Conservation (phyloP, 257 asterid genomes). For the Ligustrum vulgare region DNA sequence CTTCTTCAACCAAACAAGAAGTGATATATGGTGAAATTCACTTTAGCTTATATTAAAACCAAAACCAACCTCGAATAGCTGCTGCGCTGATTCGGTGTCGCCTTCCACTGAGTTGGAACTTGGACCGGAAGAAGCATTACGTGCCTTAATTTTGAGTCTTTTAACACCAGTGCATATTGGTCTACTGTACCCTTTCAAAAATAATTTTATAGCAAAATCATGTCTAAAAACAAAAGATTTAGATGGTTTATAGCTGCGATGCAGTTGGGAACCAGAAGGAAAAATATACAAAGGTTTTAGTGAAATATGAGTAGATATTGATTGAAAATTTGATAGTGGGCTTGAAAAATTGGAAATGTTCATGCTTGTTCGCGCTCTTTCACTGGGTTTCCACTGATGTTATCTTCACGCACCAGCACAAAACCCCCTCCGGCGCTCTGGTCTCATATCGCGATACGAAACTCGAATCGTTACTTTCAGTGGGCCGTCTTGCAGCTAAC, state of each 20-base stretch:
- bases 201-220: slow-evolving; percentile 18
- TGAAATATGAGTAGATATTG: not conserved
- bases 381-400: not conserved
- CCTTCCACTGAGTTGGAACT: slow-evolving; percentile 40
- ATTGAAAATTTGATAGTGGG: slow-evolving; percentile 16
- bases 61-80: slow-evolving; percentile 54
- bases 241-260: slow-evolving; percentile 24
- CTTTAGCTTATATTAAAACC: slow-evolving; percentile 9
- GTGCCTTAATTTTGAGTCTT: slow-evolving; percentile 31
- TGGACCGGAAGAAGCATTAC: slow-evolving; percentile 40
- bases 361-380: slow-evolving; percentile 20
- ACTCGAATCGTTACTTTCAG: not conserved
- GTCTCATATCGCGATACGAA: not conserved
- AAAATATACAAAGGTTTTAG: slow-evolving; percentile 30
- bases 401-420: not conserved
- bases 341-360: slow-evolving; percentile 16
- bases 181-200: slow-evolving; percentile 20
- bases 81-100: slow-evolving; percentile 50
- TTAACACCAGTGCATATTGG: slow-evolving; percentile 19
- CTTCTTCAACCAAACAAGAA: not conserved
- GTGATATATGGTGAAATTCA: not conserved
- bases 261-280: slow-evolving; percentile 22
- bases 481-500: not conserved
- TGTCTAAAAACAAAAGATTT: slow-evolving; percentile 23
- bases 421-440: not conserved